phyloP scores from a whole-genome alignment of 2,329 filamentous ascomycete species.

The Coniochaeta sp. region DNA sequence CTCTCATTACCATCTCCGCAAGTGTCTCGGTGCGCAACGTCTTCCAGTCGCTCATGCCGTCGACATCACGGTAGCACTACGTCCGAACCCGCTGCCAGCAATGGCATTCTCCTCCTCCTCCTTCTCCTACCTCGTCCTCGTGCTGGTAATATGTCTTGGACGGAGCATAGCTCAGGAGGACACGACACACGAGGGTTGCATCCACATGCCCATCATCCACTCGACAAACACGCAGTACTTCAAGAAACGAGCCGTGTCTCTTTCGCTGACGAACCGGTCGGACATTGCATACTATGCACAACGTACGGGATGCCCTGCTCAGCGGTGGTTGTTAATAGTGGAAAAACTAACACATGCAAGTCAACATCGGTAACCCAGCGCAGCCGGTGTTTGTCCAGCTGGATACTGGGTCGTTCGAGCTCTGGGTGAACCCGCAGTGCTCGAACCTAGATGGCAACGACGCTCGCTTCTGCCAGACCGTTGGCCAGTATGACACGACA shows the following conservation, averaged over 20 bases:
- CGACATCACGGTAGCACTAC: slow-evolving; percentile 7
- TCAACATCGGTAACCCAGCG: slow-evolving; percentile 45
- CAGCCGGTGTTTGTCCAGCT: slow-evolving; percentile 47
- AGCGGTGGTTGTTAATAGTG: background rate
- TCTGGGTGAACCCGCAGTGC: slow-evolving; percentile 56
- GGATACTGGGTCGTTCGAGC: slow-evolving; percentile 53
- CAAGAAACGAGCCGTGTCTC: slow-evolving; percentile 32
- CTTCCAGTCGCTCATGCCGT: slow-evolving; percentile 7
- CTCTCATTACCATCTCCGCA: background rate
- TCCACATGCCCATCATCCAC: slow-evolving; percentile 34
- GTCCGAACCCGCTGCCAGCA: slow-evolving; percentile 12
- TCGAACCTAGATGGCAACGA: slow-evolving; percentile 34
- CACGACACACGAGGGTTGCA: slow-evolving; percentile 18
- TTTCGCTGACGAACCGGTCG: slow-evolving; percentile 39
- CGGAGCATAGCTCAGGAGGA: slow-evolving; percentile 8
- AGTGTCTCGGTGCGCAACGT: background rate
- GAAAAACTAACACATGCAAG: slow-evolving; percentile 17
- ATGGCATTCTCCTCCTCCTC: slow-evolving; percentile 18
- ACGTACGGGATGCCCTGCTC: slow-evolving; percentile 22
- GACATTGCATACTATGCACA: slow-evolving; percentile 47
- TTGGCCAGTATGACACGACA: slow-evolving; percentile 34
- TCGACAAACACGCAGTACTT: slow-evolving; percentile 32
- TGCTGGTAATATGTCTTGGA: slow-evolving; percentile 11
- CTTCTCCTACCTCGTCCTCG: slow-evolving; percentile 11
- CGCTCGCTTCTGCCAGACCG: slow-evolving; percentile 34